These are phyloP conservation scores for Solanum okadae DNA, from an alignment of 257 asterid species.

Conservation along the genomic window DNA sequence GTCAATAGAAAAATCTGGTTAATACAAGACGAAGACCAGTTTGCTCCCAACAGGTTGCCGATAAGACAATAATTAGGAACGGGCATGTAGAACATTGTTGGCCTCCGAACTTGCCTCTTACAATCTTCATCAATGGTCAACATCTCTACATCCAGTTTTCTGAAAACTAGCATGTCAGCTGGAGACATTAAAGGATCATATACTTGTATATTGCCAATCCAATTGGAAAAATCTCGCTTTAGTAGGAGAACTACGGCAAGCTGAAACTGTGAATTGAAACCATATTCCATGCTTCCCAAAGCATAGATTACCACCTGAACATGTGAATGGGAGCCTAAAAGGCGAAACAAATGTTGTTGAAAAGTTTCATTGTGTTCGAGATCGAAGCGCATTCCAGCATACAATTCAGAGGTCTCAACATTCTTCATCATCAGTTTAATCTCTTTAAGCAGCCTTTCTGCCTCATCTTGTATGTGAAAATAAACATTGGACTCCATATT, in stretches of 20 bases:
- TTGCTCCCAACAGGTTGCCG: not conserved
- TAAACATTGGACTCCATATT: not conserved
- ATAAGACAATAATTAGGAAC: not conserved
- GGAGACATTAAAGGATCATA: not conserved
- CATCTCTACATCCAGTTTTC: not conserved
- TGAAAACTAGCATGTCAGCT: not conserved
- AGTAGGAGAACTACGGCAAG: not conserved
- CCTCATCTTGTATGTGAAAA: not conserved
- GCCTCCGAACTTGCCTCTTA: not conserved
- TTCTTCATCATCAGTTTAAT: not conserved
- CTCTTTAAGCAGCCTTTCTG: not conserved
- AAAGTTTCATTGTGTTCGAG: not conserved
- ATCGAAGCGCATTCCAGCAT: not conserved
- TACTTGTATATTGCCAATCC: not conserved
- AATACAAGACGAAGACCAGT: conserved; percentile 4
- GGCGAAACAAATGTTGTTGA: not conserved
- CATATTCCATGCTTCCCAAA: not conserved
- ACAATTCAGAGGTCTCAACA: not conserved
- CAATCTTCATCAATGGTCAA: not conserved
- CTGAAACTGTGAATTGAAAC: not conserved
- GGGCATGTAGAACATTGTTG: conserved; percentile 1
- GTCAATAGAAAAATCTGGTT: not conserved
- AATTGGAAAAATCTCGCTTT: not conserved
- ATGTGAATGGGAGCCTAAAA: not conserved
- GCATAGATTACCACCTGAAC: not conserved